phyloP scores from a whole-genome alignment of 2,329 filamentous ascomycete species.

The Monascus ruber region DNA sequence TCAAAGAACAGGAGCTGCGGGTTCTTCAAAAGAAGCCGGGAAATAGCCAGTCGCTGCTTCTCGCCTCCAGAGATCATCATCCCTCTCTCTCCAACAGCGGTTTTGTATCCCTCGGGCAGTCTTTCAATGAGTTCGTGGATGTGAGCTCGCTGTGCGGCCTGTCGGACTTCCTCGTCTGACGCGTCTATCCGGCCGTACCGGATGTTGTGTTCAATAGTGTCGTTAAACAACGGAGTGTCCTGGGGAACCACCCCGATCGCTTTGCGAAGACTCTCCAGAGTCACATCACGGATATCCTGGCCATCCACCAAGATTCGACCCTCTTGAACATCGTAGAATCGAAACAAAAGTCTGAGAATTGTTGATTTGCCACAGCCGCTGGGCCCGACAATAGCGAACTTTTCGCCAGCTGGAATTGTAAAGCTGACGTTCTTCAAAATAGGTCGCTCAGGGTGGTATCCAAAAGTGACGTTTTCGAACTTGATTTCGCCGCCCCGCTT shows the following conservation, averaged over 20 bases:
- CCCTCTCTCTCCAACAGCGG: constrained; percentile 83
- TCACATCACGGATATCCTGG: constrained; percentile 78
- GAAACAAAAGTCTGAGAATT: constrained; percentile 78
- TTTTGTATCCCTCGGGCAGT: constrained; percentile 82
- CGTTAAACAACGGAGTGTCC: constrained; percentile 94
- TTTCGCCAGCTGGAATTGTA: constrained; percentile 89
- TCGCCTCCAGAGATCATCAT: constrained; percentile 96
- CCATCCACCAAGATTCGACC: constrained; percentile 85
- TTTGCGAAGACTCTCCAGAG: constrained; percentile 67
- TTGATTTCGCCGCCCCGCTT: constrained; percentile 73
- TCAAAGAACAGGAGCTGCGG: constrained; percentile 88
- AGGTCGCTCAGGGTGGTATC: constrained; percentile 74
- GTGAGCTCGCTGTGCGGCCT: constrained; percentile 68
- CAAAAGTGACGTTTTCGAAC: constrained; percentile 92
- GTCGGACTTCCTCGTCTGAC: constrained; percentile 57
- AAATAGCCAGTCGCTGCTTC: constrained; percentile 82
- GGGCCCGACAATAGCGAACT: constrained; percentile 88
- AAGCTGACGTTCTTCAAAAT: constrained; percentile 77
- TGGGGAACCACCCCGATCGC: constrained; percentile 94
- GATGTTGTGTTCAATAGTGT: constrained; percentile 92
- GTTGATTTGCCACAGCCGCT: constrained; percentile 96
- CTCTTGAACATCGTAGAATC: constrained; percentile 79
- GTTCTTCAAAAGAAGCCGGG: constrained; percentile 74
- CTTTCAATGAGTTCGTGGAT: constrained; percentile 70
- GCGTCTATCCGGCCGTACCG: constrained; percentile 79